A percentile compares a stretch with the other conserved stretches of the same genome.
phyloP scores from a whole-genome alignment of 2,329 filamentous ascomycete genomes.

The Epicoccum nigrum region DNA sequence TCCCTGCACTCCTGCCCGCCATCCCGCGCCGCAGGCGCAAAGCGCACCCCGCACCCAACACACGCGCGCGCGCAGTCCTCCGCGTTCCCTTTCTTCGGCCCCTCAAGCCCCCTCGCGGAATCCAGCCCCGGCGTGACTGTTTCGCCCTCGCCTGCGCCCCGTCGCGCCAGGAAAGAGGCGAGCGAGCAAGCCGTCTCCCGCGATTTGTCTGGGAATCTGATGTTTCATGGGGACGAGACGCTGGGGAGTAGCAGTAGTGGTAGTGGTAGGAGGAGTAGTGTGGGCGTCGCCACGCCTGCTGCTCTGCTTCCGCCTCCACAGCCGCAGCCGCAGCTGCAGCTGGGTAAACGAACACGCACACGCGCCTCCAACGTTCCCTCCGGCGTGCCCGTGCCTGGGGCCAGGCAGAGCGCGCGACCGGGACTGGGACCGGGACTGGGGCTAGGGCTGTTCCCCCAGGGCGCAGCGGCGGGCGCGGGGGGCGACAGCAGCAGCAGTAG shows the following conservation, averaged over 20 bases:
- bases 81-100: slow-evolving; percentile 37
- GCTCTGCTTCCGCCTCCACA: slow-evolving; percentile 2
- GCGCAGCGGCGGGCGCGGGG: too few relatives aligned
- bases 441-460: slow-evolving; percentile 23
- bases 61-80: slow-evolving; percentile 38
- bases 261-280: too few relatives aligned
- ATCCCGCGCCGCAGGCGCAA: slow-evolving; percentile 24
- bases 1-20: slow-evolving; percentile 31
- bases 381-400: neutral
- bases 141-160: too few relatives aligned
- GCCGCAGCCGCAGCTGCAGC: slow-evolving; percentile 13
- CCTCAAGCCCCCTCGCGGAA: slow-evolving; percentile 13
- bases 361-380: slow-evolving; percentile 2
- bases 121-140: too few relatives aligned
- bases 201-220: slow-evolving; percentile 29
- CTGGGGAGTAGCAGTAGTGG: slow-evolving; percentile 27
- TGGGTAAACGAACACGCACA: too few relatives aligned
- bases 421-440: too few relatives aligned
- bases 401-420: slow-evolving; percentile 9
- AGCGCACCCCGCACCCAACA: slow-evolving; percentile 24
- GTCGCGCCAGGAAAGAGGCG: too few relatives aligned
- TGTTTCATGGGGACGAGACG: slow-evolving; percentile 27
- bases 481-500: too few relatives aligned
- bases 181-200: slow-evolving; percentile 20
- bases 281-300: too few relatives aligned